A percentile compares a stretch with the other conserved stretches of the same genome.
Conservation (phyloP, 2,329 filamentous ascomycete genomes). For the Diaporthe aspalathi region DNA sequence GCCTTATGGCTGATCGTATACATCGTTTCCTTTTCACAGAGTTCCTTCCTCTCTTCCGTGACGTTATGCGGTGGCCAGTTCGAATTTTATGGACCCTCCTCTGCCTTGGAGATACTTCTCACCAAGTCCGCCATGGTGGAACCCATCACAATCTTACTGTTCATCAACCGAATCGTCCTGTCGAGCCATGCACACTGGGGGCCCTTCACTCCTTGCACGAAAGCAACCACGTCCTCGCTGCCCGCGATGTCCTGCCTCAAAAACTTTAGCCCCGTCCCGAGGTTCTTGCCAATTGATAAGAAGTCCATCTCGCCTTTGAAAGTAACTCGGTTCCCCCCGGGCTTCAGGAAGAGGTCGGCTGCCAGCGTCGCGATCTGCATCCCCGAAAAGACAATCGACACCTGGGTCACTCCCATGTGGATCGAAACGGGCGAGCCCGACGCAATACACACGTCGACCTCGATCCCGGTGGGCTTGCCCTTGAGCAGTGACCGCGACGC, state of each 20-base stretch:
- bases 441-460: constrained; percentile 23
- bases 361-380: constrained; percentile 26
- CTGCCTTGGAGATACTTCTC: constrained; percentile 17
- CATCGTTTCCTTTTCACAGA: not conserved
- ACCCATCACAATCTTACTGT: constrained; percentile 29
- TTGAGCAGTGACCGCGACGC: constrained; percentile 22
- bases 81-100: not conserved
- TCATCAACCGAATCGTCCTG: constrained; percentile 25
- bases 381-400: constrained; percentile 16
- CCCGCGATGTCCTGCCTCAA: constrained; percentile 21
- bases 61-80: not conserved
- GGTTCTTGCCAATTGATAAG: constrained; percentile 26
- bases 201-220: constrained; percentile 22
- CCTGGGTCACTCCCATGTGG: constrained; percentile 5
- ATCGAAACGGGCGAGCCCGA: constrained; percentile 21
- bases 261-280: constrained; percentile 23
- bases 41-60: not conserved
- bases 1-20: not conserved
- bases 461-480: constrained; percentile 27
- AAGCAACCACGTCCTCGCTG: constrained; percentile 1
- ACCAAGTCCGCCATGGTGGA: constrained; percentile 27
- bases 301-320: constrained; percentile 22
- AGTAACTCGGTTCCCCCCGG: constrained; percentile 15
- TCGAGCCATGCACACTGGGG: constrained; percentile 30
- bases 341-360: constrained; percentile 14